Conservation (phyloP, 169 alveolate genomes). For the Neospora caninum region DNA sequence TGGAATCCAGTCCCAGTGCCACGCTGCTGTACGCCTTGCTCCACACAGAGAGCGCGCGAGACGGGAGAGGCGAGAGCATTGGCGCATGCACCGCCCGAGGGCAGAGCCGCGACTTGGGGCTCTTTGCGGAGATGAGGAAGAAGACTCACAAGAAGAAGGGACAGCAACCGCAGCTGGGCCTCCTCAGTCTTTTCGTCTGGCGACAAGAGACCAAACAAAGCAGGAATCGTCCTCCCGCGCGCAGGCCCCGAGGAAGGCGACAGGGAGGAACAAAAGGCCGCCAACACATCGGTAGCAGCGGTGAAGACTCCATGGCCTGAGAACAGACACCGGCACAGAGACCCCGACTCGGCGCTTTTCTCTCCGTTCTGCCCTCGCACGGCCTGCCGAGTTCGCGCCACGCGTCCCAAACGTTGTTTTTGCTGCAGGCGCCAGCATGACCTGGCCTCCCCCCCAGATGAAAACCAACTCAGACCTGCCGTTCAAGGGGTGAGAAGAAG, state of each 20-base stretch:
- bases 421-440: too few species aligned
- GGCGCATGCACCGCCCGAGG: not conserved
- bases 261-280: not conserved
- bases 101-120: not conserved
- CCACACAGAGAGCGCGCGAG: too few species aligned
- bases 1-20: too few species aligned
- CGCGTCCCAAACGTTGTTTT: too few species aligned
- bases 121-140: not conserved
- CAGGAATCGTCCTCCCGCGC: not conserved
- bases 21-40: too few species aligned
- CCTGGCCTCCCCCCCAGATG: too few species aligned
- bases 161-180: not conserved
- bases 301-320: not conserved
- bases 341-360: too few species aligned
- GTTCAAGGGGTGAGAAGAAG: too few species aligned
- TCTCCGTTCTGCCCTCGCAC: too few species aligned
- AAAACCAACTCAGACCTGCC: too few species aligned
- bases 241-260: not conserved
- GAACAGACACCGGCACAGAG: too few species aligned
- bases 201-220: not conserved
- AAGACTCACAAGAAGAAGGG: not conserved
- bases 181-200: not conserved
- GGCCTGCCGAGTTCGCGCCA: too few species aligned
- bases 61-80: not conserved
- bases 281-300: not conserved